These are phyloP conservation scores for Suhomyces sp. DNA, from an alignment of 805 yeast species.

Conservation along the genomic window DNA sequence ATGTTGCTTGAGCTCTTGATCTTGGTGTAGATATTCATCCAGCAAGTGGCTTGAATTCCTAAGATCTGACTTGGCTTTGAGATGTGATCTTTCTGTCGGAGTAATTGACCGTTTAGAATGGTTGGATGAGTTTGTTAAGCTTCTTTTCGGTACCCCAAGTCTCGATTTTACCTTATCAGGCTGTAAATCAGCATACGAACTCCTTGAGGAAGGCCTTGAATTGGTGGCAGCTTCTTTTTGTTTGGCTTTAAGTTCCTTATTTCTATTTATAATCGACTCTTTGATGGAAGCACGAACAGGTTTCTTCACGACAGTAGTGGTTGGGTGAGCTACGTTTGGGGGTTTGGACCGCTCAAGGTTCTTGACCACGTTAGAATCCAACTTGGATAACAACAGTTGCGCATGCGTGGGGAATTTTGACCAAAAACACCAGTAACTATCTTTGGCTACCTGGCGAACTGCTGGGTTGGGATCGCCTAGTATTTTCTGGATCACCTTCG, in stretches of 20 bases:
- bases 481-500: constrained; percentile 54
- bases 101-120: constrained; percentile 19
- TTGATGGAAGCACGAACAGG: constrained; percentile 44
- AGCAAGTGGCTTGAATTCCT: background rate
- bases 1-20: background rate
- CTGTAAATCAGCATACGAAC: background rate
- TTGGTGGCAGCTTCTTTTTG: constrained; percentile 16
- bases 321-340: background rate
- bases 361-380: constrained; percentile 13
- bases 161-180: background rate
- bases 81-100: constrained; percentile 1
- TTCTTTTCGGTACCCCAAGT: constrained; percentile 3
- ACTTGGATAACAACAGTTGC: constrained; percentile 28
- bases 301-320: constrained; percentile 12
- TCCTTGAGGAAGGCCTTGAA: constrained; percentile 23
- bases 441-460: constrained; percentile 74
- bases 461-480: constrained; percentile 76
- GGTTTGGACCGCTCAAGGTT: constrained; percentile 13
- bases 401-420: constrained; percentile 54
- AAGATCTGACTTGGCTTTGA: background rate
- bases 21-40: background rate
- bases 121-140: background rate
- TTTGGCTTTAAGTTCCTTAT: constrained; percentile 33
- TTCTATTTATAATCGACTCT: constrained; percentile 45
- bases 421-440: constrained; percentile 68